These are phyloP conservation scores for Saccharomyces hybrid DNA, from an alignment of 1,139 yeast genomes.

Conservation along the genomic window DNA sequence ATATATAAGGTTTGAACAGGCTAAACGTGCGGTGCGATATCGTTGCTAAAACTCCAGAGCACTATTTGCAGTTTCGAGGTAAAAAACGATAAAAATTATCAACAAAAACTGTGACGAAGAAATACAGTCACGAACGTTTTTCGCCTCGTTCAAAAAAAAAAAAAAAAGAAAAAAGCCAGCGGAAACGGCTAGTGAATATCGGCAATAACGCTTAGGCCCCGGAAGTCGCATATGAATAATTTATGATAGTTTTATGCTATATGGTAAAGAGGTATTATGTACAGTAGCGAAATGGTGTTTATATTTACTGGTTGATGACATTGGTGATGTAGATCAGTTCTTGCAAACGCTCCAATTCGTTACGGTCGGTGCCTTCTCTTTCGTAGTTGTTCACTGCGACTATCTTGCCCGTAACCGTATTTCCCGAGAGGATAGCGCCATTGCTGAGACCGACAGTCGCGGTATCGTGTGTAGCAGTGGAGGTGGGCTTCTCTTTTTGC, in stretches of 20 bases:
- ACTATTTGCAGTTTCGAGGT: neutral
- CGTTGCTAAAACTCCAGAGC: neutral
- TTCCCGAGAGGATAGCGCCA: neutral
- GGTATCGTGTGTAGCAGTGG: neutral
- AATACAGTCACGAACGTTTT: neutral
- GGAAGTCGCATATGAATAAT: neutral
- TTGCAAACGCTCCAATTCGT: neutral
- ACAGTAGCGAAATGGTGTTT: neutral
- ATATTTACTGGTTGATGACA: neutral
- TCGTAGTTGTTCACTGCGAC: neutral
- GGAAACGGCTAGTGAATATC: neutral
- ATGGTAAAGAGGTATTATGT: neutral
- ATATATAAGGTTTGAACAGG: neutral
- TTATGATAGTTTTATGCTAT: neutral
- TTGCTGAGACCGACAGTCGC: neutral
- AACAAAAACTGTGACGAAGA: neutral
- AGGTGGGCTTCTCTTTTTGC: neutral
- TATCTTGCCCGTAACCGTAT: neutral
- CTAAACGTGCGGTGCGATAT: conserved; percentile 1
- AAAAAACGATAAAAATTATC: neutral
- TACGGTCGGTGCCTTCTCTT: neutral
- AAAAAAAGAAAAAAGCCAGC: neutral
- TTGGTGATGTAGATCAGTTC: neutral
- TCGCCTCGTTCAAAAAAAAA: neutral
- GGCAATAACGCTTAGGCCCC: neutral